Base-by-base conservation (phyloP, 352 stramenopile genomes). In the Pythium scleroteichum region DNA sequence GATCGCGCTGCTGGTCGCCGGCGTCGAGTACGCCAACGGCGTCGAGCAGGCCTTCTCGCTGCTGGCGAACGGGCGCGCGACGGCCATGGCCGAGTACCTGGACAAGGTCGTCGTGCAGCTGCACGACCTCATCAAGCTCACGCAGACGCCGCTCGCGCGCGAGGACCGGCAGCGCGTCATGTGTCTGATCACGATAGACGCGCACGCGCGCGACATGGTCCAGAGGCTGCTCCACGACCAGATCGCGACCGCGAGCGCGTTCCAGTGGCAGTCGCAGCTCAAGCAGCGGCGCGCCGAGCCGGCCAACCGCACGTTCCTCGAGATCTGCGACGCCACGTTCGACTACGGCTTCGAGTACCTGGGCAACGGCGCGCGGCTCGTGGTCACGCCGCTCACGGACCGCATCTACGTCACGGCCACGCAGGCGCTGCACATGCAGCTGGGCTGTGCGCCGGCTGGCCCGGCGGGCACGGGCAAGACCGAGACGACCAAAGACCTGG, bases 271-370 rank as follows among this genome's bases (percentile, higher is more conserved):
- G 68, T 94, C 85, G 0, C 94, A 98, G 72, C 79, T 98, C 40
- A 98, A 98, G 29, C 84, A 86, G 49, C 72, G 80, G 1, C 73
- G 73, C 4, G 59, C 68, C 0, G 78, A 84, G 17, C 69, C 79
- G 23, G 40, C 66, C 24, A 77, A 82, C 38, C 70, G 76, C 33
- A 89, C 80, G 2, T 79, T 76, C 9, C 73, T 97, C 29, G 87
- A 95, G 42, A 97, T 98, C 52, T 96, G 85, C 24, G 91, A 97
- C 57, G 95, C 94, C 12, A 88, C 78, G 41, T 94, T 98, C 50
- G 82, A 94, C 23, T 98, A 98, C 44, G 92, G 95, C 27, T 98
- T 98, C 53, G 95, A 98, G 60, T 98, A 98, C 64, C 76, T 98
- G 14, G 95, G 95, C 4, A 98, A 98, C 58, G 90, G 94, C 0